Conservation (phyloP, 2,329 filamentous ascomycete species). For the Cryoendolithus antarcticus region DNA sequence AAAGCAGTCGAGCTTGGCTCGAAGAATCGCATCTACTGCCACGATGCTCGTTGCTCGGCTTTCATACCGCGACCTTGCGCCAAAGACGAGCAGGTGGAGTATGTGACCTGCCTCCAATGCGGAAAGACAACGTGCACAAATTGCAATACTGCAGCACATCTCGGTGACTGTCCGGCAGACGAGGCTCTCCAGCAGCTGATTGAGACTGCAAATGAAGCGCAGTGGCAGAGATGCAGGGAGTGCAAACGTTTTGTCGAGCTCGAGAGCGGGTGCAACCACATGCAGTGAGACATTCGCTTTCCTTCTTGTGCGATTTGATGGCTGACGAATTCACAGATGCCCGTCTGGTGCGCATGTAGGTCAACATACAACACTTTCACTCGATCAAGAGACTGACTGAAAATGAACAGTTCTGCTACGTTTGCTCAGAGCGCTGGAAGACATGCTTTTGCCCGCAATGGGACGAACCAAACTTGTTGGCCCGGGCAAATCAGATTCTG, state of each 20-base stretch:
- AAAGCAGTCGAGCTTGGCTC: constrained; percentile 41
- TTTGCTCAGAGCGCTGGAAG: constrained; percentile 16
- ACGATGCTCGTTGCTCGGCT: constrained; percentile 27
- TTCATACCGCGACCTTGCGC: constrained; percentile 34
- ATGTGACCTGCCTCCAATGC: constrained; percentile 35
- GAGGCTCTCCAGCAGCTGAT: constrained; percentile 28
- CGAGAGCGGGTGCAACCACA: constrained; percentile 42
- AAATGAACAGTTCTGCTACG: constrained; percentile 24
- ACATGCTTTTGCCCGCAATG: constrained; percentile 14
- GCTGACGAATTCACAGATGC: constrained; percentile 11
- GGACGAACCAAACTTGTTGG: constrained; percentile 11
- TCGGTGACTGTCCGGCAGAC: constrained; percentile 38
- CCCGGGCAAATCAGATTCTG: constrained; percentile 7
- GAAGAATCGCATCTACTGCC: constrained; percentile 41
- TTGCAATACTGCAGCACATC: constrained; percentile 39
- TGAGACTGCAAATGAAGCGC: constrained; percentile 27
- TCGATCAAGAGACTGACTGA: no score
- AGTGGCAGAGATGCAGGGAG: constrained; percentile 40
- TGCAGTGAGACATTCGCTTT: constrained; percentile 42
- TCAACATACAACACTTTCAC: no score
- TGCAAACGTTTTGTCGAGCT: constrained; percentile 41
- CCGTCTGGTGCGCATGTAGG: constrained; percentile 15
- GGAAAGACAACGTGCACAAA: constrained; percentile 32
- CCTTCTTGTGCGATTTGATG: constrained; percentile 18
- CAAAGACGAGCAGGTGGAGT: constrained; percentile 8